Conservation (phyloP, 2,329 filamentous ascomycete species). For the Myriosclerotinia scirpicola region DNA sequence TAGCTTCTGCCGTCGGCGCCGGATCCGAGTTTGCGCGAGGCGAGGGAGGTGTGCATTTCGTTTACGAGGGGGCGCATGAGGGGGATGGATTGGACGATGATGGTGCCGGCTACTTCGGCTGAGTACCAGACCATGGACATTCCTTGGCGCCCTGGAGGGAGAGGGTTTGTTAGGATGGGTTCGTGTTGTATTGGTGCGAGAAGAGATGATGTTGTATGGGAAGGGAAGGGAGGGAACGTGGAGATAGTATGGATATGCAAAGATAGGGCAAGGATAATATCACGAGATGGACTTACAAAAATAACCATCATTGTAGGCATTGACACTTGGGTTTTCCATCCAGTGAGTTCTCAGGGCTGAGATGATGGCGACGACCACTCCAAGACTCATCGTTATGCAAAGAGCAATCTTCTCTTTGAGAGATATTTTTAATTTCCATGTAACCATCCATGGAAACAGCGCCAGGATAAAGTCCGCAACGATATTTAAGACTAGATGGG, state of each 20-base stretch:
- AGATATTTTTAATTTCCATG: slow-evolving; percentile 50
- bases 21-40: slow-evolving; percentile 31
- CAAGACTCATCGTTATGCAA: slow-evolving; percentile 52
- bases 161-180: not conserved
- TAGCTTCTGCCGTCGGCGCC: not conserved
- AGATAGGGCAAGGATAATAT: not conserved
- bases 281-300: slow-evolving; percentile 41
- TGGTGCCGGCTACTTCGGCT: slow-evolving; percentile 53
- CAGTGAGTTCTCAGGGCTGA: slow-evolving; percentile 50
- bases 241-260: not conserved
- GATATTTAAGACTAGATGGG: slow-evolving; percentile 50
- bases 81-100: slow-evolving; percentile 56
- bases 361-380: slow-evolving; percentile 51
- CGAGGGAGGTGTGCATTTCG: slow-evolving; percentile 44
- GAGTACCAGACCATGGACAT: slow-evolving; percentile 50
- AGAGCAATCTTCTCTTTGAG: slow-evolving; percentile 51
- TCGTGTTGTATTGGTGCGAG: not conserved
- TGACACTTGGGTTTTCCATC: slow-evolving; percentile 47
- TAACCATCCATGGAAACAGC: slow-evolving; percentile 51
- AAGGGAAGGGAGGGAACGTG: not conserved
- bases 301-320: slow-evolving; percentile 48
- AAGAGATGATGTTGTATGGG: not conserved
- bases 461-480: slow-evolving; percentile 55
- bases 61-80: slow-evolving; percentile 51
- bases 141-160: slow-evolving; percentile 44